Evolutionary conservation across 352 stramenopile species (phyloP).

Genomic region (Phytophthora pseudosyringae): DNA sequence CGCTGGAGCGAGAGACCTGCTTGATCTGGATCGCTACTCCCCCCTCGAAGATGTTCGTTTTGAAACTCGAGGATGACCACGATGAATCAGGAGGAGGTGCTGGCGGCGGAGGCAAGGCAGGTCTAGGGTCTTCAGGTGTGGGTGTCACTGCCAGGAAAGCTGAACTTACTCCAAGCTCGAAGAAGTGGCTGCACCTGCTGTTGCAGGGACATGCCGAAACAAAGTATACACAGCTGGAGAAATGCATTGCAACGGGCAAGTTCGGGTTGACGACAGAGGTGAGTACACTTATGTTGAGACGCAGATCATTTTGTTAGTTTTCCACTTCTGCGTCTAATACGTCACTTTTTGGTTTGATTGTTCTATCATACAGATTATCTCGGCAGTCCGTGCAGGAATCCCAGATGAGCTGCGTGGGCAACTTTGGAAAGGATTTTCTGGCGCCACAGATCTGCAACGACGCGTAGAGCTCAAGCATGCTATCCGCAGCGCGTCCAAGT

Average conservation of each 20-base stretch:
- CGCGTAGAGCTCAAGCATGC: conserved; percentile 64
- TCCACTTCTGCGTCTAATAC: background rate
- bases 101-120: conserved; percentile 23
- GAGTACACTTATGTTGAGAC: background rate
- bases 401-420: conserved; percentile 77
- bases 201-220: conserved; percentile 80
- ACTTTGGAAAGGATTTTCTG: conserved; percentile 80
- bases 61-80: conserved; percentile 77
- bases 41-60: conserved; percentile 85
- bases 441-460: conserved; percentile 62
- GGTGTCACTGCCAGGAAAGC: conserved; percentile 39
- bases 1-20: conserved; percentile 65
- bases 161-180: conserved; percentile 71
- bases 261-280: conserved; percentile 74
- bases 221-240: conserved; percentile 85
- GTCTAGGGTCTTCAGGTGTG: conserved; percentile 32
- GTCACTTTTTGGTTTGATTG: background rate
- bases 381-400: conserved; percentile 74
- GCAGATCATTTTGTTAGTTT: background rate
- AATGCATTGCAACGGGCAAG: conserved; percentile 68
- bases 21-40: conserved; percentile 85
- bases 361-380: conserved; percentile 58
- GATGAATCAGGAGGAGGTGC: conserved; percentile 39
- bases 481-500: conserved; percentile 63
- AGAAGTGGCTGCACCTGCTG: conserved; percentile 78